phyloP scores from a whole-genome alignment of 225 moss, liverwort and hornwort genomes.

The Straminergon stramineum region DNA sequence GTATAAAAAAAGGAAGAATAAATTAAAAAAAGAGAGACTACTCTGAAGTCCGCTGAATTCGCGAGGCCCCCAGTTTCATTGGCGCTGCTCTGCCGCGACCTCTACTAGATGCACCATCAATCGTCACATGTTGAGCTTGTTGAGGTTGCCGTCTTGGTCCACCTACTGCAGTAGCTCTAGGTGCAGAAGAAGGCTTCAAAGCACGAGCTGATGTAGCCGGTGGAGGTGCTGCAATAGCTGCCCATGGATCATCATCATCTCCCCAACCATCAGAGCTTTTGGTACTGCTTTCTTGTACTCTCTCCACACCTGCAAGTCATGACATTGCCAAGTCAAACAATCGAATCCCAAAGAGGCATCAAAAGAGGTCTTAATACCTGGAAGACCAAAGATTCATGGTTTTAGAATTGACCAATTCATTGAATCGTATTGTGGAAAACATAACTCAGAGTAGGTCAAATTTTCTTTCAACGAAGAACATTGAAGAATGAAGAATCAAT shows the following conservation, averaged over 20 bases:
- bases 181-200: constrained; percentile 34
- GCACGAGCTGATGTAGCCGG: constrained; percentile 52
- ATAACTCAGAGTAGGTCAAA: neutral
- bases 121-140: constrained; percentile 71
- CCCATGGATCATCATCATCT: constrained; percentile 89
- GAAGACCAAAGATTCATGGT: neutral
- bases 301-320: constrained; percentile 39
- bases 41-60: constrained; percentile 36
- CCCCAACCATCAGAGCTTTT: constrained; percentile 35
- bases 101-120: constrained; percentile 34
- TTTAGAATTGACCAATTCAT: neutral
- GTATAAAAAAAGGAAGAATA: neutral
- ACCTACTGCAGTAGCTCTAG: constrained; percentile 15
- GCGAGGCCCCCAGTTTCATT: constrained; percentile 84
- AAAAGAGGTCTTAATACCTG: neutral
- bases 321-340: neutral
- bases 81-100: constrained; percentile 70
- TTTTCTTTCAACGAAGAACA: neutral
- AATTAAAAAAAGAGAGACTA: neutral
- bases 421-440: neutral
- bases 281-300: constrained; percentile 29
- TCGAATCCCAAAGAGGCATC: neutral
- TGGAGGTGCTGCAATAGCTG: constrained; percentile 85
- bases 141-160: constrained; percentile 37
- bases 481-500: neutral